Evolutionary conservation across 23 red algal genomes (phyloP).

Genomic region (Gracilaria domingensis): DNA sequence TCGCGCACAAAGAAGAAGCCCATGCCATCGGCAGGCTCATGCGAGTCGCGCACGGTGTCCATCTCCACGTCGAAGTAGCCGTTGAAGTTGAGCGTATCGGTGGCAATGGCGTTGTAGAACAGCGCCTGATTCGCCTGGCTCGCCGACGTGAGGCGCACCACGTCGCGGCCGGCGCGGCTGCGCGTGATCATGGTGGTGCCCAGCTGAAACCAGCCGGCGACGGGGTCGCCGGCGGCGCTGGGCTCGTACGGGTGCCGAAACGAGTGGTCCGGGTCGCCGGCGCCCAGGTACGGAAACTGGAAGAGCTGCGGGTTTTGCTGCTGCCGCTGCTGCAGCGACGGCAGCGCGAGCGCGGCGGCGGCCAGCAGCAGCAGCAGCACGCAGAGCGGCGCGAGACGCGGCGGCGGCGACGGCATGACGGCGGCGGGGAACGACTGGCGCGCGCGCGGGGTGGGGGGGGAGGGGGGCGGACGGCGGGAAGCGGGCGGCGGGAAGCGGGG

Average conservation of each 20-base stretch:
- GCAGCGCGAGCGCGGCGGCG: neutral
- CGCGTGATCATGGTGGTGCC: slow-evolving; percentile 66
- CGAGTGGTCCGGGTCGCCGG: slow-evolving; percentile 66
- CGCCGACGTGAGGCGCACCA: slow-evolving; percentile 72
- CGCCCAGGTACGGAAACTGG: slow-evolving; percentile 61
- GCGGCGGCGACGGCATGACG: too few relatives aligned
- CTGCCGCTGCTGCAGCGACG: slow-evolving; percentile 32
- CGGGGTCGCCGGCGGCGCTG: slow-evolving; percentile 46
- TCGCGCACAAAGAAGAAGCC: slow-evolving; percentile 70
- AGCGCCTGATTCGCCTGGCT: slow-evolving; percentile 69
- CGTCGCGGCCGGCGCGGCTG: slow-evolving; percentile 53
- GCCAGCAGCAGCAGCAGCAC: neutral
- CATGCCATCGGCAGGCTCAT: slow-evolving; percentile 79
- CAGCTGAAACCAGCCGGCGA: slow-evolving; percentile 61
- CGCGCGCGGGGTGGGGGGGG: neutral
- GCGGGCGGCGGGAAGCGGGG: too few relatives aligned
- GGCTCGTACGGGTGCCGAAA: slow-evolving; percentile 73
- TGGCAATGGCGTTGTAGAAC: slow-evolving; percentile 55
- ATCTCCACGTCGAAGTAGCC: slow-evolving; percentile 81
- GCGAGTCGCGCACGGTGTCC: slow-evolving; percentile 50
- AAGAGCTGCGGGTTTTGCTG: slow-evolving; percentile 35
- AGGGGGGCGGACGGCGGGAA: neutral
- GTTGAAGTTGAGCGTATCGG: slow-evolving; percentile 72
- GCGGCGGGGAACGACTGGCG: too few relatives aligned
- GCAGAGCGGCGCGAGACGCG: neutral